These are phyloP conservation scores for Peronospora tabacina DNA, from an alignment of 352 stramenopile genomes.

Conservation along the genomic window DNA sequence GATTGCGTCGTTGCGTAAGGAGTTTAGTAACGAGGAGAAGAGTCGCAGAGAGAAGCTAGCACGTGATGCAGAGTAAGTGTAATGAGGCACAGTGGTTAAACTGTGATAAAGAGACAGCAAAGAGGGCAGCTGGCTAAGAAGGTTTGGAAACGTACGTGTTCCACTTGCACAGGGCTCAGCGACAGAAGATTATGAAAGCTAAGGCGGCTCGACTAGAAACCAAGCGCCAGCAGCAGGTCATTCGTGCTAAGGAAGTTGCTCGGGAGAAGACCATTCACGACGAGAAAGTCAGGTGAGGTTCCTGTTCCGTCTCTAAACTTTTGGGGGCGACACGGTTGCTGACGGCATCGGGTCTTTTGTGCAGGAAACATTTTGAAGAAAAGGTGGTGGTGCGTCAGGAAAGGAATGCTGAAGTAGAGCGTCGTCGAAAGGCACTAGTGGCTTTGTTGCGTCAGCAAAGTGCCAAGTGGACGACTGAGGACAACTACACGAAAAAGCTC, in stretches of 20 bases:
- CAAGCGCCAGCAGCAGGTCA: conserved; percentile 81
- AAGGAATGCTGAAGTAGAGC: conserved; percentile 48
- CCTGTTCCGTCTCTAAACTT: neutral
- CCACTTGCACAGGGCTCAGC: conserved; percentile 46
- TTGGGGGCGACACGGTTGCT: neutral
- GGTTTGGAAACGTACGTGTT: neutral
- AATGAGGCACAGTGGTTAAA: neutral
- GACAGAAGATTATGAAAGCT: conserved; percentile 79
- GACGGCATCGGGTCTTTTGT: conserved; percentile 2
- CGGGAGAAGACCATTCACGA: conserved; percentile 74
- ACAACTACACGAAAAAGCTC: conserved; percentile 71
- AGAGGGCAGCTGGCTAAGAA: neutral
- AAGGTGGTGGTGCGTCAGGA: conserved; percentile 69
- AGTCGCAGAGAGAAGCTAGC: conserved; percentile 71
- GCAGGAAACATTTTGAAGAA: conserved; percentile 67
- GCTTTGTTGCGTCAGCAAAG: conserved; percentile 53
- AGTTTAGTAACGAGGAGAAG: conserved; percentile 67
- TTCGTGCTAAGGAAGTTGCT: conserved; percentile 73
- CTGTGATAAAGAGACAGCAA: neutral
- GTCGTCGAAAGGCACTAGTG: conserved; percentile 61
- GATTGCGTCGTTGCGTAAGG: conserved; percentile 54
- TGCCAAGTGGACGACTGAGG: conserved; percentile 58
- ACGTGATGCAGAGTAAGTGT: conserved; percentile 71
- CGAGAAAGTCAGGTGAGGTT: conserved; percentile 53
- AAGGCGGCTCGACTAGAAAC: conserved; percentile 82